Conservation (phyloP, 164 flowering plant species). For the Liquidambar formosana region DNA sequence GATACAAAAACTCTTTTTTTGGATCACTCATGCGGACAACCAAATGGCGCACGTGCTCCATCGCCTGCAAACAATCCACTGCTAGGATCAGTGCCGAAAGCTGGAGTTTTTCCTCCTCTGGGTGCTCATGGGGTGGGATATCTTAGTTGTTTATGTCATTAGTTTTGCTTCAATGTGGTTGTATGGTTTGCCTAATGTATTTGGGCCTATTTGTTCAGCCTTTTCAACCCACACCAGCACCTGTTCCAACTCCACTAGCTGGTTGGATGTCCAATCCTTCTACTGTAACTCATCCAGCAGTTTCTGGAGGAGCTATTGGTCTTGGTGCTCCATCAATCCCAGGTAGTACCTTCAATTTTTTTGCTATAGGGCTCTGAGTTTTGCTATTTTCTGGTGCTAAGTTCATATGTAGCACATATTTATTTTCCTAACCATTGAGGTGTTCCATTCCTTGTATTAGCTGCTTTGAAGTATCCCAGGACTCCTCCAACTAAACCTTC, state of each 20-base stretch:
- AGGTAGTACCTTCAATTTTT: slow-evolving; percentile 30
- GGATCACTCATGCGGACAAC: slow-evolving; percentile 87
- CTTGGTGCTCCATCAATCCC: slow-evolving; percentile 64
- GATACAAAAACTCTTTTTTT: slow-evolving; percentile 92
- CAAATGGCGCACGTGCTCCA: slow-evolving; percentile 87
- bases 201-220: slow-evolving; percentile 47
- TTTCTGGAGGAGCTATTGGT: slow-evolving; percentile 75
- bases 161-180: not conserved
- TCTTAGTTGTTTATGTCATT: not conserved
- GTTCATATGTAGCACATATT: not conserved
- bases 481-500: slow-evolving; percentile 78
- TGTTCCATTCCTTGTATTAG: slow-evolving; percentile 28
- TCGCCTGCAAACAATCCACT: slow-evolving; percentile 77
- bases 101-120: slow-evolving; percentile 77
- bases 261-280: slow-evolving; percentile 91
- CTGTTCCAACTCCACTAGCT: slow-evolving; percentile 66
- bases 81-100: slow-evolving; percentile 69
- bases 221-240: slow-evolving; percentile 67
- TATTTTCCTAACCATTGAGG: slow-evolving; percentile 2
- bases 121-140: slow-evolving; percentile 77
- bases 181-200: slow-evolving; percentile 1
- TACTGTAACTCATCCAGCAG: slow-evolving; percentile 59
- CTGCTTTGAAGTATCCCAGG: slow-evolving; percentile 76
- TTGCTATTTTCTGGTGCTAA: not conserved
- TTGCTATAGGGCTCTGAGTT: not conserved